A percentile compares a stretch with the other conserved stretches of the same genome.
phyloP scores from a whole-genome alignment of 768 basidiomycete species.

The Strobilomyces confusus region DNA sequence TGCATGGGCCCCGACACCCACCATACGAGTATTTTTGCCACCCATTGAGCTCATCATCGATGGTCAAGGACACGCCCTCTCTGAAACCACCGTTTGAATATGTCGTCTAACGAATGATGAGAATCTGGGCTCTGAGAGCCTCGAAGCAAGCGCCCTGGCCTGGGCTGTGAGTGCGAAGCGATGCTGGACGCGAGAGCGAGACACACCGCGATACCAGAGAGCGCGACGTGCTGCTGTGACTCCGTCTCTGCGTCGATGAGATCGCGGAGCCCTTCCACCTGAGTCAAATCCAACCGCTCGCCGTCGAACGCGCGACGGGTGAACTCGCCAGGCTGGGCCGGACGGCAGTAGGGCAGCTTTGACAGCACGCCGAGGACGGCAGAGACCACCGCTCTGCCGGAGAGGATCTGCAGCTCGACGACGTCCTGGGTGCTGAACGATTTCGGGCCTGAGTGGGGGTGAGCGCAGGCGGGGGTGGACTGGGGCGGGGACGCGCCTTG shows the following conservation, averaged over 20 bases:
- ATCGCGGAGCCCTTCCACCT: no score
- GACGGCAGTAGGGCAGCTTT: no score
- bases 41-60: slow-evolving; percentile 86
- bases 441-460: slow-evolving; percentile 49
- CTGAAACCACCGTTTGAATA: no score
- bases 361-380: slow-evolving; percentile 65
- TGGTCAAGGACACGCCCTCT: slow-evolving; percentile 87
- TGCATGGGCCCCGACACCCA: slow-evolving; percentile 37
- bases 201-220: no score
- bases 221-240: no score
- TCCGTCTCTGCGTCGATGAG: no score
- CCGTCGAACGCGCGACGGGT: slow-evolving; percentile 73
- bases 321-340: no score
- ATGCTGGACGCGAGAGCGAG: no score
- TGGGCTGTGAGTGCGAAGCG: no score
- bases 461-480: neutral
- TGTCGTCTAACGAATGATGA: slow-evolving; percentile 61
- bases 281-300: slow-evolving; percentile 83
- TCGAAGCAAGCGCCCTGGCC: no score
- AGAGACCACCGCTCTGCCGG: slow-evolving; percentile 74
- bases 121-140: no score
- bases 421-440: slow-evolving; percentile 85
- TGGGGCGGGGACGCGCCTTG: slow-evolving; percentile 43
- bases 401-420: slow-evolving; percentile 84
- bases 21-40: slow-evolving; percentile 92